A percentile compares a stretch with the other conserved stretches of the same genome.
These are phyloP conservation scores for Monascus purpureus DNA, from an alignment of 495 filamentous ascomycete species.

Conservation along the genomic window DNA sequence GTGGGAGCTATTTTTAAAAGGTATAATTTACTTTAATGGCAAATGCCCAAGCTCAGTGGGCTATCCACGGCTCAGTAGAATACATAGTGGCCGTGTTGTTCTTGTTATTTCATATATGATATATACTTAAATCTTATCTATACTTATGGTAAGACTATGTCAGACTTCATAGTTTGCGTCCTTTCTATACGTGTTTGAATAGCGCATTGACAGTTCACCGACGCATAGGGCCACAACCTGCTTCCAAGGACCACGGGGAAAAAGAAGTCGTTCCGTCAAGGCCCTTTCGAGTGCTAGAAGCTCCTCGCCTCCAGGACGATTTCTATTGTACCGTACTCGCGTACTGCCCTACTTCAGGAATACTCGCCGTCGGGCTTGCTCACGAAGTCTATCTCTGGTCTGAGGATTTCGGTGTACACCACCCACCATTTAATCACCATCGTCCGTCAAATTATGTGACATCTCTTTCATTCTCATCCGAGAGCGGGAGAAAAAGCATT, in stretches of 20 bases:
- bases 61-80: no score
- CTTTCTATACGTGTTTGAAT: no score
- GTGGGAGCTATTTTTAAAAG: no score
- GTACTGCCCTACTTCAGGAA: constrained; percentile 58
- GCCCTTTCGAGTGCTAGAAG: constrained; percentile 83
- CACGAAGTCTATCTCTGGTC: constrained; percentile 83
- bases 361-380: constrained; percentile 75
- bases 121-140: neutral
- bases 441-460: constrained; percentile 50
- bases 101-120: neutral
- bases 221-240: constrained; percentile 11
- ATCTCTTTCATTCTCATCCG: constrained; percentile 76
- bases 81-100: neutral
- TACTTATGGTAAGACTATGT: neutral
- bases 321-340: constrained; percentile 90
- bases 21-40: no score
- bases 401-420: constrained; percentile 43
- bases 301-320: constrained; percentile 77
- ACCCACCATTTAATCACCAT: constrained; percentile 27
- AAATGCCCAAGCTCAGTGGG: no score
- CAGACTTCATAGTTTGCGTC: neutral
- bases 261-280: constrained; percentile 41
- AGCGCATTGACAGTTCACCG: constrained; percentile 6
- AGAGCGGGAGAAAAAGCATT: constrained; percentile 60
- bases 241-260: constrained; percentile 2